Evolutionary conservation across 306 rosid species (phyloP).

Genomic region (Cucumis hystrix): DNA sequence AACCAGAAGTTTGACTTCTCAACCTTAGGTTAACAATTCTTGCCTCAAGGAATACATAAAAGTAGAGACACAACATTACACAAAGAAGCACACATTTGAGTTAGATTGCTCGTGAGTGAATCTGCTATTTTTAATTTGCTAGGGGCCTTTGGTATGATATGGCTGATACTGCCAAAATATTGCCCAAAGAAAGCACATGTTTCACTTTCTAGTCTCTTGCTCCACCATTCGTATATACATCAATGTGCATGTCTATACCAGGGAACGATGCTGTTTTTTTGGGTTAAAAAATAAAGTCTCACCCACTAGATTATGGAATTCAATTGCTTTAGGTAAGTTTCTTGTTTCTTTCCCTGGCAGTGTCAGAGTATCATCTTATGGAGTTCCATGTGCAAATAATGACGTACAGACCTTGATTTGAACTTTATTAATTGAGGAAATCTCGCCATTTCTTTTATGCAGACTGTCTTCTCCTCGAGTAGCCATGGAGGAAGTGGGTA

Average conservation of each 20-base stretch:
- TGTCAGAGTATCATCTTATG: background rate
- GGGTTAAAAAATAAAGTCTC: background rate
- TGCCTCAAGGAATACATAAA: background rate
- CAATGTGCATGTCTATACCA: background rate
- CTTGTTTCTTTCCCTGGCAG: background rate
- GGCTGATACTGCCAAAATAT: background rate
- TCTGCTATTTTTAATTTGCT: background rate
- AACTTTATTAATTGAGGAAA: background rate
- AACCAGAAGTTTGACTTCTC: background rate
- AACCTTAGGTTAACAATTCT: background rate
- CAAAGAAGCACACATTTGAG: background rate
- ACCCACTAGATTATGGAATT: background rate
- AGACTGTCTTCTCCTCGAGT: slow-evolving; percentile 71
- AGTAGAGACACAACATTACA: background rate
- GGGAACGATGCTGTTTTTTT: background rate
- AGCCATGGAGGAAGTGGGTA: slow-evolving; percentile 35
- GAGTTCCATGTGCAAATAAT: background rate
- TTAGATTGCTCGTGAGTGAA: background rate
- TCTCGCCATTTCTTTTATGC: slow-evolving; percentile 11
- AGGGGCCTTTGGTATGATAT: background rate
- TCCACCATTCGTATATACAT: background rate
- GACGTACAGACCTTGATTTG: background rate
- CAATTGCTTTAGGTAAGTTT: background rate
- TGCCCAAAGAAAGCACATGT: background rate
- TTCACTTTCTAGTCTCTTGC: background rate